Evolutionary conservation across 2,329 filamentous ascomycete species (phyloP).

Genomic region (Nemania serpens): DNA sequence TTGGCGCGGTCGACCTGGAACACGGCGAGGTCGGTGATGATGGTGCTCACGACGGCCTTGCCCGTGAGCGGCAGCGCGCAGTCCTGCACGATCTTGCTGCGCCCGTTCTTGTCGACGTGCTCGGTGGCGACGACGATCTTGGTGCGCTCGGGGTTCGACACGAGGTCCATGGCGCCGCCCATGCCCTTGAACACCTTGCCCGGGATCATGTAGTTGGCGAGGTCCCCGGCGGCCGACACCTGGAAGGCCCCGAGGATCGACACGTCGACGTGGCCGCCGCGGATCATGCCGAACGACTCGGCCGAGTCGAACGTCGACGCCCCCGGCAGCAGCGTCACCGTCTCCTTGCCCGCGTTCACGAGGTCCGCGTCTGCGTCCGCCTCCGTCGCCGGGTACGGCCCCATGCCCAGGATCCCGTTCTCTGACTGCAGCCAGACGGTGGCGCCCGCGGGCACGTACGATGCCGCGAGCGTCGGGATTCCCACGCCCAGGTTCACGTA

Average conservation of each 20-base stretch:
- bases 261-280: constrained; percentile 81
- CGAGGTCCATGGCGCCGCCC: constrained; percentile 77
- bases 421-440: constrained; percentile 86
- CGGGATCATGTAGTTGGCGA: constrained; percentile 90
- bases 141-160: constrained; percentile 71
- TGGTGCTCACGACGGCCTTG: constrained; percentile 69
- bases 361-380: constrained; percentile 77
- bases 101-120: constrained; percentile 71
- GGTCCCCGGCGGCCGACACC: constrained; percentile 76
- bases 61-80: constrained; percentile 70
- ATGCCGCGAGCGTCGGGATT: constrained; percentile 85
- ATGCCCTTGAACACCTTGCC: constrained; percentile 89
- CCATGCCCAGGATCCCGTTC: constrained; percentile 85
- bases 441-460: constrained; percentile 68
- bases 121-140: constrained; percentile 75
- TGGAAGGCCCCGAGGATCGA: constrained; percentile 83
- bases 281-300: constrained; percentile 87
- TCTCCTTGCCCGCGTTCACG: constrained; percentile 88
- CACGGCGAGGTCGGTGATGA: constrained; percentile 76
- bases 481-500: constrained; percentile 83
- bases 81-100: constrained; percentile 67
- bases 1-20: constrained; percentile 69
- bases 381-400: constrained; percentile 71
- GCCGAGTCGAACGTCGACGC: constrained; percentile 78
- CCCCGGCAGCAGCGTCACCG: constrained; percentile 77